Conservation (phyloP, 2,329 filamentous ascomycete species). For the Penicillium hordei region DNA sequence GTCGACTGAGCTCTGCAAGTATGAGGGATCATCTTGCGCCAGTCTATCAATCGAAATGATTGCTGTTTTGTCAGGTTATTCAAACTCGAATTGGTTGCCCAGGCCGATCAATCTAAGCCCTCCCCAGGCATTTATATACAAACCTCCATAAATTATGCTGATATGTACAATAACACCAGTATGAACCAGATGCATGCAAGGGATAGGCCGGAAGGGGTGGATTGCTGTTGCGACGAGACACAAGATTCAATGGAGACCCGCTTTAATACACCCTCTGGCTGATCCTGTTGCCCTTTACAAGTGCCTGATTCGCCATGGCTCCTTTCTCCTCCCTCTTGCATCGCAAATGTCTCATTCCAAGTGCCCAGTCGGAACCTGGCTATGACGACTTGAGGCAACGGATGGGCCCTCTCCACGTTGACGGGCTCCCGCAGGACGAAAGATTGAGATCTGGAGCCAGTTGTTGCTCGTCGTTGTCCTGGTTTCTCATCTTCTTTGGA, state of each 20-base stretch:
- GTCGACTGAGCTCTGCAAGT: not conserved
- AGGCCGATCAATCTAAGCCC: conserved; percentile 5
- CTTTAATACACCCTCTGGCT: conserved; percentile 23
- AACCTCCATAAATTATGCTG: conserved; percentile 12
- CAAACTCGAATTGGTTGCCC: not conserved
- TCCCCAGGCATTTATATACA: conserved; percentile 26
- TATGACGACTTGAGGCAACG: conserved; percentile 32
- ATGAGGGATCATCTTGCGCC: conserved; percentile 7
- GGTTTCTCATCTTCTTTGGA: conserved; percentile 32
- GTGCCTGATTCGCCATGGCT: conserved; percentile 25
- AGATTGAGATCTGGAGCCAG: conserved; percentile 28
- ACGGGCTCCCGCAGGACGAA: conserved; percentile 28
- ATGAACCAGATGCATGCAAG: conserved; percentile 25
- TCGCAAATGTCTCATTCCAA: conserved; percentile 36
- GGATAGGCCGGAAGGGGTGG: conserved; percentile 17
- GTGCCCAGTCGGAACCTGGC: conserved; percentile 16
- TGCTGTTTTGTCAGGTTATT: not conserved
- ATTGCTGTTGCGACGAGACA: conserved; percentile 28
- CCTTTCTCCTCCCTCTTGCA: conserved; percentile 24
- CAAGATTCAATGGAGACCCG: conserved; percentile 27
- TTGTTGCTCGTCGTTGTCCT: conserved; percentile 14
- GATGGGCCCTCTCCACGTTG: conserved; percentile 35
- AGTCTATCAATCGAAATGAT: not conserved
- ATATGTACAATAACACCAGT: conserved; percentile 16
- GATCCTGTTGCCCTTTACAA: conserved; percentile 31